Conservation (phyloP, 805 yeast species). For the Lachancea quebecensis region DNA sequence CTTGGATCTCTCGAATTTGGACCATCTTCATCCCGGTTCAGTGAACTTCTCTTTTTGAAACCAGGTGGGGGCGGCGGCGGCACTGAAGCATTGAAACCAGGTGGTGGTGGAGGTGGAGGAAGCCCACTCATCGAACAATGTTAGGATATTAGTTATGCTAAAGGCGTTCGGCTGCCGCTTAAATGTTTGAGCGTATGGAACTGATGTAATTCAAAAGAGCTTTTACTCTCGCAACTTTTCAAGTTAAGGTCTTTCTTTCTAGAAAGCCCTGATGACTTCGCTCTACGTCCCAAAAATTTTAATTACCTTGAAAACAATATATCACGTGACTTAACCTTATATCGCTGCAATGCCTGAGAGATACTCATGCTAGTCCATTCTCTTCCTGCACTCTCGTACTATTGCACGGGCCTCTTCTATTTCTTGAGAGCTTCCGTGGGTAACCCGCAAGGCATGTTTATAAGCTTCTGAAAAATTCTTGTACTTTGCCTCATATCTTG, state of each 20-base stretch:
- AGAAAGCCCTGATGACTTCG: too few relatives aligned
- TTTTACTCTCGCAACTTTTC: too few relatives aligned
- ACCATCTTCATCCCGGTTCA: neutral
- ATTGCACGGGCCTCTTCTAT: constrained; percentile 84
- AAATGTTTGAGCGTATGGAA: too few relatives aligned
- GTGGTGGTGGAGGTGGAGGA: constrained; percentile 29
- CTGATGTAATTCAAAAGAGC: too few relatives aligned
- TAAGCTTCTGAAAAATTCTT: constrained; percentile 63
- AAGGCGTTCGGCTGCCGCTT: too few relatives aligned
- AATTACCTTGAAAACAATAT: neutral
- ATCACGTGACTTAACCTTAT: too few relatives aligned
- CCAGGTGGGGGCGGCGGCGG: constrained; percentile 28
- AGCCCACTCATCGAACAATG: constrained; percentile 7
- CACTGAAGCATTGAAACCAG: constrained; percentile 12
- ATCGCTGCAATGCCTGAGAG: neutral
- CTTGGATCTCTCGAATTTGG: too few relatives aligned
- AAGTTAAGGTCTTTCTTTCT: too few relatives aligned
- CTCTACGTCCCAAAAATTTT: neutral
- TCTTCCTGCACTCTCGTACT: constrained; percentile 66
- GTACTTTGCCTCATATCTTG: constrained; percentile 52
- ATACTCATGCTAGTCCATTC: constrained; percentile 27
- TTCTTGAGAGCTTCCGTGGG: constrained; percentile 71
- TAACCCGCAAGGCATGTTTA: constrained; percentile 62
- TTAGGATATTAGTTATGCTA: too few relatives aligned
- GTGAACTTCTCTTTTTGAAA: neutral